Evolutionary conservation across 139 green algal species (phyloP).

Genomic region (Prasinococcaceae sp.): DNA sequence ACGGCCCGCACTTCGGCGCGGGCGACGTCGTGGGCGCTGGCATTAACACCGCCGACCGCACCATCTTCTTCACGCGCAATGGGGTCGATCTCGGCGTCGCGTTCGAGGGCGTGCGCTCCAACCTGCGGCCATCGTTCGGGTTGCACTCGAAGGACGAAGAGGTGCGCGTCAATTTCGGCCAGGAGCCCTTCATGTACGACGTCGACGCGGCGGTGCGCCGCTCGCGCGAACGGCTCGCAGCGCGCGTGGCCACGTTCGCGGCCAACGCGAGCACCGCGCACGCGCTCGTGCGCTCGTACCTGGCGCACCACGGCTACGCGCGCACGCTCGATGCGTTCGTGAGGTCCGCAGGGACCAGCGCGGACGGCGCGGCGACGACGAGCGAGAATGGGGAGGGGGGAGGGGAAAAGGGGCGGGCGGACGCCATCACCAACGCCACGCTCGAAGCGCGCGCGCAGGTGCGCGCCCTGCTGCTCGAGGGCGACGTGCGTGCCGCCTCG

Average conservation of each 20-base stretch:
- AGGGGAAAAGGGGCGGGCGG: no score
- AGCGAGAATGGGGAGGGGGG: neutral
- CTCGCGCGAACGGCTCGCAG: no score
- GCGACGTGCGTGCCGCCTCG: slow-evolving; percentile 18
- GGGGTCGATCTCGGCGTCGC: slow-evolving; percentile 55
- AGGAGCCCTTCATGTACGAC: slow-evolving; percentile 60
- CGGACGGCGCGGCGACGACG: neutral
- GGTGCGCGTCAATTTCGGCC: slow-evolving; percentile 68
- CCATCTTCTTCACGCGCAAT: slow-evolving; percentile 92
- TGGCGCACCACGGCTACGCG: slow-evolving; percentile 56
- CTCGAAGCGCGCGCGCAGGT: slow-evolving; percentile 21
- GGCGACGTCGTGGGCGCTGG: slow-evolving; percentile 63
- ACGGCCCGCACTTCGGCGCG: slow-evolving; percentile 50
- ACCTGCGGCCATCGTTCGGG: slow-evolving; percentile 66
- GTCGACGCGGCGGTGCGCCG: no score
- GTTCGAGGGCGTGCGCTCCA: slow-evolving; percentile 37
- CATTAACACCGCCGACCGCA: slow-evolving; percentile 47
- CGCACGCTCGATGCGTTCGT: slow-evolving; percentile 50
- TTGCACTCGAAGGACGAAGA: slow-evolving; percentile 55
- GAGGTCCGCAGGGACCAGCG: slow-evolving; percentile 20
- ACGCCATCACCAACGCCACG: no score
- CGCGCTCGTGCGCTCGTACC: slow-evolving; percentile 52
- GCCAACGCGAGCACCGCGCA: slow-evolving; percentile 28
- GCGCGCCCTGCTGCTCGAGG: slow-evolving; percentile 23
- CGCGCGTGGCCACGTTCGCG: no score